These are phyloP conservation scores for Vaccinium darrowii DNA, from an alignment of 148 eudicot species.

Conservation along the genomic window DNA sequence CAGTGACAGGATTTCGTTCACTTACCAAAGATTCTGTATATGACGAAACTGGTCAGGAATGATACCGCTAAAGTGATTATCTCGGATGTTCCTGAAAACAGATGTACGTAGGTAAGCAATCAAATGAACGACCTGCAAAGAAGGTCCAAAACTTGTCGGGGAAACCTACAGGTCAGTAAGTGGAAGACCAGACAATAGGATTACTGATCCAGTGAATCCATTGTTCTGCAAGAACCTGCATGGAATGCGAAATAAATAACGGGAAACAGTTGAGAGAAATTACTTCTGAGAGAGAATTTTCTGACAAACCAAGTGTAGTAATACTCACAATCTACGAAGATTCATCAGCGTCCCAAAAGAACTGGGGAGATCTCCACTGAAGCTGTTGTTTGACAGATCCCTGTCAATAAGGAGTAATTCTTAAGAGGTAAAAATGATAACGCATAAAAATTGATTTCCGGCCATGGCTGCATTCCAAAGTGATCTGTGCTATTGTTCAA, in stretches of 20 bases:
- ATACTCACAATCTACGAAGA: constrained; percentile 66
- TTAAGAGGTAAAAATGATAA: background rate
- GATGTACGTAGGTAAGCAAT: constrained; percentile 7
- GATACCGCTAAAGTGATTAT: constrained; percentile 87
- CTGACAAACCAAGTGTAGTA: background rate
- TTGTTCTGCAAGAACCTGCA: constrained; percentile 78
- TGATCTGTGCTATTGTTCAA: background rate
- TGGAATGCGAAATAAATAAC: background rate
- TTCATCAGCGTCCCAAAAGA: constrained; percentile 63
- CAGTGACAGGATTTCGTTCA: background rate
- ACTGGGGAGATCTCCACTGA: constrained; percentile 82
- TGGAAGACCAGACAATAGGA: constrained; percentile 64
- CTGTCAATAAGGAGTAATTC: constrained; percentile 32
- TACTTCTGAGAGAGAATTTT: background rate
- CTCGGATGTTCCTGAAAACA: constrained; percentile 74
- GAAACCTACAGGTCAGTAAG: constrained; percentile 68
- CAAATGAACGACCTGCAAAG: constrained; percentile 3
- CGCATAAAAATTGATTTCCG: background rate
- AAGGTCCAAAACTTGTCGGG: constrained; percentile 11
- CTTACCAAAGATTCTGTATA: constrained; percentile 75
- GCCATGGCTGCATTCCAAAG: background rate
- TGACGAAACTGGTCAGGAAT: constrained; percentile 71
- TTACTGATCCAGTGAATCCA: constrained; percentile 80
- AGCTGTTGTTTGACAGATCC: constrained; percentile 85
- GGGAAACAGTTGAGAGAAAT: background rate